Base-by-base conservation (phyloP, 2,329 filamentous ascomycete species). In the Apiospora aurea region DNA sequence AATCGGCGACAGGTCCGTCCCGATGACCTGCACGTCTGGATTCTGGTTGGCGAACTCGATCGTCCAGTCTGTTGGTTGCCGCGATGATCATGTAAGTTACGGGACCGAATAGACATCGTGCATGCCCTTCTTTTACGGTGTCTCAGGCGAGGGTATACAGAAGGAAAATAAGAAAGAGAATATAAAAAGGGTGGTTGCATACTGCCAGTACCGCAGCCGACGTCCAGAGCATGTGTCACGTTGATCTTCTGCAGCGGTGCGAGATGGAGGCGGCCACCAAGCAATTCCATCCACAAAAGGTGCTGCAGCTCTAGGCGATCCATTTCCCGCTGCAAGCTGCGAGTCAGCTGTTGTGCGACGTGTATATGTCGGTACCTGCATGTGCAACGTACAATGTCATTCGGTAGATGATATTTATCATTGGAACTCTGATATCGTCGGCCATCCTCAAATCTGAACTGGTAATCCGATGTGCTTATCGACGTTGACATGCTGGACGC, bases 261-360 rank as follows among this genome's bases (percentile, higher is more conserved):
- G n/a, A 76, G 74, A 51, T 73, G 51, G 43, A 73, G 61, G 10
- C 74, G 73, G 26, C 73, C 73, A 53, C 75, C 75, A 14, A 71
- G 29, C 49, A 75, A 44, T 67, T 75, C 73, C 44, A 76, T 69
- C 74, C 74, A 76, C 46, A 76, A 71, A 26, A 75, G 38, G 69
- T 76, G 75, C 67, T 76, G 75, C 29, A 76, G 71, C 57, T 76
- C 75, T 21, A 76, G 74, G 21, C 75, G 73, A 51, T 76, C 73
- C 71, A 75, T 74, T 72, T 75, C 73, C 72, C 71, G 72, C 75
- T 76, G n/a, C 46, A 41, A 26, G 69, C 24, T n/a, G 61, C 16
- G 38, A 66, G 29, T 67, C 41, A 69, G 47, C 24, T 70, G 53
- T 64, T 41, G 44, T 51, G n/a, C 51, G 67, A 57, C 67, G 29